phyloP scores from a whole-genome alignment of 495 filamentous ascomycete species.

The Thermochaetoides thermophila region DNA sequence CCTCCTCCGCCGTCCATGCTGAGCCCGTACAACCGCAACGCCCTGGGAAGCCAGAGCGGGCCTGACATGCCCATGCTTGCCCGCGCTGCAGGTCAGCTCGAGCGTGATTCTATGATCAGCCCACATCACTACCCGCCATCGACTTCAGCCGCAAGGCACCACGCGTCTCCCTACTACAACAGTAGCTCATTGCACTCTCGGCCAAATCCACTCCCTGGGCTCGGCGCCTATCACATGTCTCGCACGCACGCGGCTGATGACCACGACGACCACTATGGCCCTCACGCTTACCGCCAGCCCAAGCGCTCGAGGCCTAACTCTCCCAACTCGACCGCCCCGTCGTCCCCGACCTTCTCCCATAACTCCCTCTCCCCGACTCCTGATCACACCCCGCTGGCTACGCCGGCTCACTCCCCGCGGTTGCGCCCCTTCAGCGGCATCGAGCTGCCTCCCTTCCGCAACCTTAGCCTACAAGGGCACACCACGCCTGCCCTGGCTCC shows the following conservation, averaged over 20 bases:
- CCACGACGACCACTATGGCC: slow-evolving; percentile 53
- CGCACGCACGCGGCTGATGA: slow-evolving; percentile 83
- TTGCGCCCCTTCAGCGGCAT: slow-evolving; percentile 55
- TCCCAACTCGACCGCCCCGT: slow-evolving; percentile 86
- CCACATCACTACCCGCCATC: slow-evolving; percentile 37
- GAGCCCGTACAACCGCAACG: slow-evolving; percentile 50
- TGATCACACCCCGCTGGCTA: slow-evolving; percentile 90
- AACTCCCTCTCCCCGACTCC: slow-evolving; percentile 92
- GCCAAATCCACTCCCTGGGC: slow-evolving; percentile 51
- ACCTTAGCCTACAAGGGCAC: slow-evolving; percentile 69
- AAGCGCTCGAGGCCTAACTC: slow-evolving; percentile 88
- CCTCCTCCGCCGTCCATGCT: slow-evolving; percentile 38
- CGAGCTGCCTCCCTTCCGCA: slow-evolving; percentile 78
- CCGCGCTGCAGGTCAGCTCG: slow-evolving; percentile 73
- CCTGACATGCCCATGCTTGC: slow-evolving; percentile 84
- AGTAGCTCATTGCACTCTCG: slow-evolving; percentile 36
- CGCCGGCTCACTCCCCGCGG: slow-evolving; percentile 88
- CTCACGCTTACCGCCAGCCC: slow-evolving; percentile 46
- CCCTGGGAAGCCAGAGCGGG: slow-evolving; percentile 29
- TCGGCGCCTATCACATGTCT: slow-evolving; percentile 85
- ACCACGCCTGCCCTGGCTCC: slow-evolving; percentile 83
- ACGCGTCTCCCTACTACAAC: slow-evolving; percentile 45
- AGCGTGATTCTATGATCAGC: slow-evolving; percentile 50
- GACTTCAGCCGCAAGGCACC: slow-evolving; percentile 11
- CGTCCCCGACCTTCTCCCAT: slow-evolving; percentile 95